Conservation (phyloP, 768 basidiomycete species). For the Agaricus sinodeliciosus region DNA sequence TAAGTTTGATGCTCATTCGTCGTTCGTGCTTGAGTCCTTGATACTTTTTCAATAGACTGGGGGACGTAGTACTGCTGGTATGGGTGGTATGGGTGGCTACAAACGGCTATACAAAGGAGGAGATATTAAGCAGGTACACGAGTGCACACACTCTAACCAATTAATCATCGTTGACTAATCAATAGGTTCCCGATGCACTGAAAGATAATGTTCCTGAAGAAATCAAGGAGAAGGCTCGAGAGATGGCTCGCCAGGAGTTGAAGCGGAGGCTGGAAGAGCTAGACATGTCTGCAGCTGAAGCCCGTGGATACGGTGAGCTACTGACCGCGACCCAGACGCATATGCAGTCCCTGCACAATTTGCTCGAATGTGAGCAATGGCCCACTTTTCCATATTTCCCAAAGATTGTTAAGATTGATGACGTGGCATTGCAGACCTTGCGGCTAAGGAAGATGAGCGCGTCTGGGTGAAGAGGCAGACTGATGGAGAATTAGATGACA, state of each 20-base stretch:
- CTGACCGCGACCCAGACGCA: slow-evolving; percentile 52
- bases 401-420: background rate
- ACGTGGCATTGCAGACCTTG: slow-evolving; percentile 37
- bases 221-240: slow-evolving; percentile 54
- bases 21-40: background rate
- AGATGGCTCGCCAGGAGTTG: slow-evolving; percentile 62
- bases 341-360: slow-evolving; percentile 50
- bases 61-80: slow-evolving; percentile 58
- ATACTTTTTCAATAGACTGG: slow-evolving; percentile 37
- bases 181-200: slow-evolving; percentile 20
- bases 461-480: slow-evolving; percentile 69
- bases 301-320: slow-evolving; percentile 47
- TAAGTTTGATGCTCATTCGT: slow-evolving; percentile 20
- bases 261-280: slow-evolving; percentile 55
- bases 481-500: slow-evolving; percentile 66
- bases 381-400: background rate
- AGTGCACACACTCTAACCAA: background rate
- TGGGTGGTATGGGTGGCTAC: slow-evolving; percentile 63
- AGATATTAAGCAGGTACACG: slow-evolving; percentile 50
- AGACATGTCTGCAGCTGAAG: slow-evolving; percentile 50
- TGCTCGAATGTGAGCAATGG: slow-evolving; percentile 50
- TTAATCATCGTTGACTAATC: background rate
- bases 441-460: slow-evolving; percentile 63
- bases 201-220: slow-evolving; percentile 57
- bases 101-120: slow-evolving; percentile 59